phyloP scores from a whole-genome alignment of 805 yeast species.

The Millerozyma acaciae region DNA sequence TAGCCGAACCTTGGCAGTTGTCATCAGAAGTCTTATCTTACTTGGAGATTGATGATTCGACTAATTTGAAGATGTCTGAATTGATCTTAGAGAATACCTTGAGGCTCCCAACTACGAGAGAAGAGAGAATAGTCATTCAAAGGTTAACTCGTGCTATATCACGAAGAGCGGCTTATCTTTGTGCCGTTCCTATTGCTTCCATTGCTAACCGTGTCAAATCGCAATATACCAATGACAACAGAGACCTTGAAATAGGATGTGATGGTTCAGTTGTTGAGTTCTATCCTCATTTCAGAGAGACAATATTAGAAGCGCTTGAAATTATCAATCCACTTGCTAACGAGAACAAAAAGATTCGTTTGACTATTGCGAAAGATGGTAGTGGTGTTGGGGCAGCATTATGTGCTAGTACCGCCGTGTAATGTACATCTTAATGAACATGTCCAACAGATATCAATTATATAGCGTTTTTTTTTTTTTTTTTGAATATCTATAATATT shows the following conservation, averaged over 20 bases:
- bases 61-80: slow-evolving; percentile 67
- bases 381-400: slow-evolving; percentile 97
- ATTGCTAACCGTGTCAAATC: slow-evolving; percentile 67
- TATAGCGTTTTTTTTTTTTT: too few species aligned
- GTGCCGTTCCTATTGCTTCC: slow-evolving; percentile 89
- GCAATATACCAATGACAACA: slow-evolving; percentile 43
- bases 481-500: too few species aligned
- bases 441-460: not conserved
- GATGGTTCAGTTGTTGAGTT: slow-evolving; percentile 94
- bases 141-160: slow-evolving; percentile 74
- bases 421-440: too few species aligned
- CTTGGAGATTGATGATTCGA: slow-evolving; percentile 80
- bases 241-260: slow-evolving; percentile 87
- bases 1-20: slow-evolving; percentile 72
- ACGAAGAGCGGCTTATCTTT: slow-evolving; percentile 81
- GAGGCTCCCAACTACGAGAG: slow-evolving; percentile 63
- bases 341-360: slow-evolving; percentile 67
- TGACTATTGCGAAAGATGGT: slow-evolving; percentile 89
- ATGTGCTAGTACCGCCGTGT: slow-evolving; percentile 54
- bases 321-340: slow-evolving; percentile 69
- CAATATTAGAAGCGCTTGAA: slow-evolving; percentile 74
- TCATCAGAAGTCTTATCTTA: slow-evolving; percentile 82
- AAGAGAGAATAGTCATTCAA: slow-evolving; percentile 74
- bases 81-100: slow-evolving; percentile 61
- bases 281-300: slow-evolving; percentile 84